Base-by-base conservation (phyloP, 352 stramenopile species). In the Chrysophaeum taylorii region DNA sequence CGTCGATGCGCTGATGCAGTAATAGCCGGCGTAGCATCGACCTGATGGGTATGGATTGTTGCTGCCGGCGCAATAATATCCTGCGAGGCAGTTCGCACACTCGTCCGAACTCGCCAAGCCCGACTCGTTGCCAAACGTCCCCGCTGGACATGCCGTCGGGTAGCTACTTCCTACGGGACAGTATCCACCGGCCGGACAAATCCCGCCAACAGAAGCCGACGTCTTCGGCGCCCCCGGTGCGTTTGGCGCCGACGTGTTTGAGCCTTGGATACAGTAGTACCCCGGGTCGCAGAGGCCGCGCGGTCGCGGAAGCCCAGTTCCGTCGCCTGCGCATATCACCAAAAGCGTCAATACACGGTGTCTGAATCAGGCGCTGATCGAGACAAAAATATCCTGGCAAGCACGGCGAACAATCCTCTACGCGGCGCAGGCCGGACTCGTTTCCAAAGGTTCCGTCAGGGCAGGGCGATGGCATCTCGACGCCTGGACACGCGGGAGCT, bases 361-460 rank as follows among this genome's bases (percentile, higher is more conserved):
- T n/a, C n/a, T n/a, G n/a, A n/a, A n/a, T n/a, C n/a, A n/a, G n/a
- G n/a, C n/a, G n/a, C n/a, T n/a, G n/a, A n/a, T n/a, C n/a, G n/a
- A n/a, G n/a, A n/a, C n/a, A 97, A 66, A 92, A 97, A 79, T 88
- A 87, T 0, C 91, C 90, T 25, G 88, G 85, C 21, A 85, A 78
- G 70, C 91, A 97, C 37, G 77, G 67, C 0, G 85, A 73, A 75
- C 91, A 97, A 60, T 94, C 87, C 41, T 92, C 82, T 14, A 91
- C 83, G 60, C 81, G 80, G 38, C 78, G 79, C 37, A 96, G 78
- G 0, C 84, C 83, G 0, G 80, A 86, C 0, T 76, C 75, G 61
- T 93, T 93, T 4, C 88, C 81, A 69, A 91, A 96, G 5, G 85
- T 94, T 14, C 91, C 89, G 52, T 94, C 84, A 0, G 89, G 90